Base-by-base conservation (phyloP, 1,284 basidiomycete species). In the Ganoderma meredithae region DNA sequence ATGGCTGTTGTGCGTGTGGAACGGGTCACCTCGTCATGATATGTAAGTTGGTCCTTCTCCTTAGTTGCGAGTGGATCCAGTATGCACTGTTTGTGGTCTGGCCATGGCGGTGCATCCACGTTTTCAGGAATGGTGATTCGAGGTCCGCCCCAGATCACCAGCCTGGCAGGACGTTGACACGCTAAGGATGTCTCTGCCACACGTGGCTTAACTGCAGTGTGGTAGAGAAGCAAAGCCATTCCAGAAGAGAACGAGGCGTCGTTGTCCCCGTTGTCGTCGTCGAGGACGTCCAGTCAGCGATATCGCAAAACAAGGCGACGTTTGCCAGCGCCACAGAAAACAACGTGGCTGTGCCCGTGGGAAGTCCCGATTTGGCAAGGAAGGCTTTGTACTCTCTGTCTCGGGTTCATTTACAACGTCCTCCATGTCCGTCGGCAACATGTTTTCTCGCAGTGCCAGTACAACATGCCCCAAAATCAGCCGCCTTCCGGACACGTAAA, bases 381-480 rank as follows among this genome's bases (percentile, higher is more conserved):
- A 13, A 15, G 0, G 47, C 19, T n/a, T 49, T 49, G 33, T 39
- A n/a, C 44, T 62, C 47, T 0, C 19, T 12, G 25, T 9, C 6
- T 2, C 12, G 6, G 12, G 25, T 13, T 49, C n/a, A 36, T 62
- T 25, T n/a, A 62, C 43, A 44, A 33, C 60, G 25, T 33, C 31
- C 43, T 8, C 12, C 13, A 47, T 40, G n/a, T 40, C 58, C 58
- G n/a, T 60, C 47, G 33, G 36, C 61, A 53, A 33, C 36, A 49
- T 62, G 44, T 8, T 25, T 62, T 52, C 36, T 22, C 44, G 39
- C n/a, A n/a, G 3, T 17, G 12, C 13, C 22, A 22, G n/a, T 52
- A 62, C 61, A 62, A 62, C 31, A 49, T 62, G 47, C 47, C 12
- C 31, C 44, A 52, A 62, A 39, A 13, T 5, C 27, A 49, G 60